Conservation (phyloP, 768 basidiomycete species). For the Collybia mongolica region DNA sequence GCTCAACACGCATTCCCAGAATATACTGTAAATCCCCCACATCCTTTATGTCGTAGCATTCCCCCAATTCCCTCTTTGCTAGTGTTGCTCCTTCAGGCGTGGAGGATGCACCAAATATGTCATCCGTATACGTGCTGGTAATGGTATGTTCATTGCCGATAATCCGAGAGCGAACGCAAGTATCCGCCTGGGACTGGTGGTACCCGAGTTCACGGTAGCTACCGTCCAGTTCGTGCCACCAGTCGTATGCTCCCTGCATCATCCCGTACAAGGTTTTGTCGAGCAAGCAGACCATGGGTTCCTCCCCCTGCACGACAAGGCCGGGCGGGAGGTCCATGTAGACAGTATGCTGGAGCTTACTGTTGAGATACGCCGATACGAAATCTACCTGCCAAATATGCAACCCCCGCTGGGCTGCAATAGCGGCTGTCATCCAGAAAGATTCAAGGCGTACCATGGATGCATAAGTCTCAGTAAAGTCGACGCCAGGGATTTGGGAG, state of each 20-base stretch:
- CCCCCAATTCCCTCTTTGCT: constrained; percentile 14
- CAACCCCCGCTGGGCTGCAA: constrained; percentile 23
- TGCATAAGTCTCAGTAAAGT: constrained; percentile 23
- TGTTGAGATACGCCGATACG: constrained; percentile 31
- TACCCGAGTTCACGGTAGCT: constrained; percentile 10
- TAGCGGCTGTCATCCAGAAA: constrained; percentile 12
- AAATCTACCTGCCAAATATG: constrained; percentile 32
- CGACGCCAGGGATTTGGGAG: constrained; percentile 30
- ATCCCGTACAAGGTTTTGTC: constrained; percentile 22
- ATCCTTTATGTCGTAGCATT: constrained; percentile 14
- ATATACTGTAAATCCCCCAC: constrained; percentile 7
- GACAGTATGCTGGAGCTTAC: constrained; percentile 17
- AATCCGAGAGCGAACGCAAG: constrained; percentile 10
- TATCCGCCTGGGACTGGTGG: constrained; percentile 16
- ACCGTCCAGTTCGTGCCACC: constrained; percentile 11
- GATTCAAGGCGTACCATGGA: constrained; percentile 17
- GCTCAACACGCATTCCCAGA: constrained; percentile 12
- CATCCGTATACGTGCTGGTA: constrained; percentile 14
- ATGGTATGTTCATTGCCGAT: constrained; percentile 11
- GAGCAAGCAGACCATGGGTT: constrained; percentile 17
- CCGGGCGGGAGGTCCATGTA: constrained; percentile 17
- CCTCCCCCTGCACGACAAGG: constrained; percentile 11
- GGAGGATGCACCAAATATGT: constrained; percentile 12
- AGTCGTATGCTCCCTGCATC: constrained; percentile 20
- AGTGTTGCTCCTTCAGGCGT: neutral